Base-by-base conservation (phyloP, 2,329 filamentous ascomycete species). In the Fusarium duplospermum region DNA sequence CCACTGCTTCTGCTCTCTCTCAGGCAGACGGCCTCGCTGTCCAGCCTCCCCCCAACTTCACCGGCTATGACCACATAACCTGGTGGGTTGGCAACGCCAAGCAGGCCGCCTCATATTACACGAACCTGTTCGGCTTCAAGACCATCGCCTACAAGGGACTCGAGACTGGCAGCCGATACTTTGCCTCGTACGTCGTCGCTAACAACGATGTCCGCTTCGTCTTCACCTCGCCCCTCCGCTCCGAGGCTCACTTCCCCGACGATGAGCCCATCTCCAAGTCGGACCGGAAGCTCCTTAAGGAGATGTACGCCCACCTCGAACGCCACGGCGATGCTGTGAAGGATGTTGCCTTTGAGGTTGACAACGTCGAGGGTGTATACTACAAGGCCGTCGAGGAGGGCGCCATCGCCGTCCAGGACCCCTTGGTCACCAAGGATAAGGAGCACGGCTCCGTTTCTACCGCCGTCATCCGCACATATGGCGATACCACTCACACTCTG, bases 41-140 rank as follows among this genome's bases (percentile, higher is more conserved):
- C 56, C 86, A 89, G 77, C 84, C 87, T 77, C 77, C 85, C 77
- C 71, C 83, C 78, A 89, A 87, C 81, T 95, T 97, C 86, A 90
- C 90, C 70, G 95, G 94, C 80, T 98, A 98, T 82, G 94, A 98
- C 84, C 94, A 98, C 83, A 90, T 98, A 66, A 95, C 94, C 76
- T 98, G 95, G 95, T 98, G 94, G 86, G 96, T 98, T 33, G 95
- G 95, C 81, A 98, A 98, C 81, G 95, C 96, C 78, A 98, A 98
- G 85, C 95, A 98, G 86, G 94, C 95, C 4, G 95, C 95, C 42
- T 89, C 93, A 16, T 98, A 94, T 86, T 98, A 98, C 85, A 92
- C 93, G 76, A 92, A 90, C 13, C 93, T 95, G 75, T 95, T 98
- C 86, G 95, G 94, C 65, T 98, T 98, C 86, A 87, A 90, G 79